Base-by-base conservation (phyloP, 2,329 filamentous ascomycete genomes). In the Aspergillus sp. region DNA sequence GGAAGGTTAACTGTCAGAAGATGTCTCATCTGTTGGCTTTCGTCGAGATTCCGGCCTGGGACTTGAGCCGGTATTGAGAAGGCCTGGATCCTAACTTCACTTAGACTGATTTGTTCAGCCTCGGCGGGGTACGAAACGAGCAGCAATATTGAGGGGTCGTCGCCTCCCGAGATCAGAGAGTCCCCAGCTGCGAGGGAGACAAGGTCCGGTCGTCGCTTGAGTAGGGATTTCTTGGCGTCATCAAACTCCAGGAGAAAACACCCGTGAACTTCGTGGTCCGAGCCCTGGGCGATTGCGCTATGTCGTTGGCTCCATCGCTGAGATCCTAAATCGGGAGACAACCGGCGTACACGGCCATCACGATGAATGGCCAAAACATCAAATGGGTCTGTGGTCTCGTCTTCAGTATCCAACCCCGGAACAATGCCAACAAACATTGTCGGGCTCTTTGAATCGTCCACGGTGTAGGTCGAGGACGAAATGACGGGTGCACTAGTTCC, bases 281-380 rank as follows among this genome's bases (percentile, higher is more conserved):
- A 64, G 41, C 62, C 48, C 43, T 72, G 70, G 14, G 66, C 62
- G 40, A 72, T 65, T 56, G 73, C 69, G 54, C 66, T 73, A 58
- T 74, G 71, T 19, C 70, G 64, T 17, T 76, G 64, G 50, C 65
- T 75, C 75, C 75, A 78, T 52, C 69, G 71, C 55, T 77, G 72
- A 24, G 66, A 70, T 55, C 73, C 68, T 12, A 79, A 60, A 56
- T 79, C 74, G 3, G 72, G 64, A 14, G 77, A 70, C 45, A 80
- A 67, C 43, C 73, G 69, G 11, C 74, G 73, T 17, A 80, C 62
- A 49, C 64, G 68, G 21, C 79, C 79, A 64, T 81, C 75, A 57
- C 75, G 64, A 54, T 80, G 77, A 14, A 80, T 72, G 11, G 71
- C 69, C 17, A 80, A 52, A 8, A 80, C 65, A 61, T 76, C 74